phyloP scores from a whole-genome alignment of 352 stramenopile species.

The Phytophthora uliginosa region DNA sequence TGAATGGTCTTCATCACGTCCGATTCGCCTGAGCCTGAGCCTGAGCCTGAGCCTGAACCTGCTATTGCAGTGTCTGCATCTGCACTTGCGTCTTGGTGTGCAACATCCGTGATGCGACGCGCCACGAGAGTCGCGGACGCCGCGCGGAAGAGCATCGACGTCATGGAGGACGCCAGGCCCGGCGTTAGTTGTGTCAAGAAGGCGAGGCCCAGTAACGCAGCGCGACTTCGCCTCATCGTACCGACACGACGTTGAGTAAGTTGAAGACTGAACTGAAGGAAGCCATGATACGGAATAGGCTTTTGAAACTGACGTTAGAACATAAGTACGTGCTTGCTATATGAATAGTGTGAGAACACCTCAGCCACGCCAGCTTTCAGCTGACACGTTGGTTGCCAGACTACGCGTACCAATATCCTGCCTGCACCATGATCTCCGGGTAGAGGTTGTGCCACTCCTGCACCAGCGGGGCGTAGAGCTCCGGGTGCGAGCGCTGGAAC shows the following conservation, averaged over 20 bases:
- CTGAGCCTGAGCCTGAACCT: not conserved
- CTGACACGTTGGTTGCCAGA: not conserved
- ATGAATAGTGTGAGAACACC: constrained; percentile 7
- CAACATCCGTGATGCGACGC: constrained; percentile 24
- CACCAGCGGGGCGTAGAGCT: constrained; percentile 86
- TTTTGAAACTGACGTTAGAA: not conserved
- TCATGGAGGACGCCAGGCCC: constrained; percentile 21
- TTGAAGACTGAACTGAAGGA: constrained; percentile 21
- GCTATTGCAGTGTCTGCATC: not conserved
- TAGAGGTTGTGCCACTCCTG: constrained; percentile 92
- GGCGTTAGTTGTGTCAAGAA: constrained; percentile 3
- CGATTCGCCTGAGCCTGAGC: constrained; percentile 1
- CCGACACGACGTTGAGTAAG: constrained; percentile 1
- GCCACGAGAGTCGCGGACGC: constrained; percentile 17
- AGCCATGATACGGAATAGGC: not conserved
- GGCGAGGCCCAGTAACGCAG: not conserved
- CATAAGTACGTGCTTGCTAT: no score
- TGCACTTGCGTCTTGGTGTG: constrained; percentile 2
- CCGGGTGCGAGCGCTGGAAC: constrained; percentile 84
- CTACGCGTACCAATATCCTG: constrained; percentile 84
- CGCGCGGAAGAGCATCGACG: constrained; percentile 31
- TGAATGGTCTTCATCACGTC: constrained; percentile 47
- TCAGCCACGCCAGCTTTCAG: not conserved
- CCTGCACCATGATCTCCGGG: constrained; percentile 90
- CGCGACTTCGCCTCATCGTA: constrained; percentile 20